Evolutionary conservation across 202 grass and related monocot species (phyloP), one percentile per base, ranked within the genome.

Genomic region (Saccharum hybrid): DNA sequence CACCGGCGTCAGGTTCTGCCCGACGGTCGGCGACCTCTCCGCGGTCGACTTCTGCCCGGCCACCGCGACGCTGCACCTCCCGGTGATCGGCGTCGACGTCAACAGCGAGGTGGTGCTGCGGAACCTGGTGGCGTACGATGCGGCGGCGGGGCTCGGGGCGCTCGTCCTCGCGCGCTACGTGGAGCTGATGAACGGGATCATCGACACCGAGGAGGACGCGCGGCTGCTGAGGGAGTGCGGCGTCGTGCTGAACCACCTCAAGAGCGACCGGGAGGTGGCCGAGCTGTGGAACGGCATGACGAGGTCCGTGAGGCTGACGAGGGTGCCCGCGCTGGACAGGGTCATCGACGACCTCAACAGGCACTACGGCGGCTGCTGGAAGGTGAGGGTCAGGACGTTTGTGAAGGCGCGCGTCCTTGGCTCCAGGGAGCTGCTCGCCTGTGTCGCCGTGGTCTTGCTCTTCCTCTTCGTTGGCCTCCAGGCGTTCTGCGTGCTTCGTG

Each of bases 101-200:
- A 93, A 91, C 75, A 93, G 87, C 0, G 92, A 94, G 54, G 82
- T 91, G 15, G 41, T 94, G 45, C 46, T 97, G 75, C 74, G 86
- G 18, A 97, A 97, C 63, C 81, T 97, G 15, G 87, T 93, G 5
- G 92, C 92, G 6, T 97, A 94, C 68, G 95, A 94, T 82, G 87
- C 92, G 28, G 81, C 88, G 10, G 84, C 43, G 45, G 84, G 68
- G n/a, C 56, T 23, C 2, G 92, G 92, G 0, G 85, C 95, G 10
- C 79, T 87, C 16, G 74, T 87, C 0, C 62, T 98, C 0, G 78
- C 88, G 9, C 49, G 79, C 9, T 81, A 81, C 51, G 22, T 71
- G 1, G 79, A 81, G 66, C 66, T 81, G 51, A 81, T 81, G 79
- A 81, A 71, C 36, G 79, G 79, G 7, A 81, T 81, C 79, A 6